These are phyloP conservation scores for Botrytis fragariae DNA, from an alignment of 2,329 filamentous ascomycete species.

Conservation along the genomic window DNA sequence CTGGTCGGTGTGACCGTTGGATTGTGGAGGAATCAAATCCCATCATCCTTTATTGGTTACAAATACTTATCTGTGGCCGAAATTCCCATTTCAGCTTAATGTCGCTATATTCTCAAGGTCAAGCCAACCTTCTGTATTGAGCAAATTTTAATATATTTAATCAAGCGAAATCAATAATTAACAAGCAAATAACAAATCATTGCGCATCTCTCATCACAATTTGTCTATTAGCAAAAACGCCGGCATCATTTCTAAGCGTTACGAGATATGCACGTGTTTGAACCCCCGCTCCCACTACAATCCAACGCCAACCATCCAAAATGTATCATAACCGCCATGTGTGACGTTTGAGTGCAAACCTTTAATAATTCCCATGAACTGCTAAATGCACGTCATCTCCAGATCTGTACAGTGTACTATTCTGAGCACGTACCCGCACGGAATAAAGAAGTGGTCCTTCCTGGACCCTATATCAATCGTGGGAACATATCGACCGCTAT, in stretches of 20 bases:
- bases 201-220: background rate
- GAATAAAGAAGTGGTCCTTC: conserved; percentile 1
- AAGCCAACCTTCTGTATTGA: conserved; percentile 1
- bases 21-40: background rate
- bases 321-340: conserved; percentile 7
- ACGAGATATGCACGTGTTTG: conserved; percentile 11
- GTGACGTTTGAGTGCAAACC: background rate
- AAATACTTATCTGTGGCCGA: background rate
- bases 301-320: background rate
- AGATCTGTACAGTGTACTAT: conserved; percentile 4
- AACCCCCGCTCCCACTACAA: background rate
- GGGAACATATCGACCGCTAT: conserved; percentile 1
- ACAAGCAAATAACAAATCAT: background rate
- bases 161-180: background rate
- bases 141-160: background rate
- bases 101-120: background rate
- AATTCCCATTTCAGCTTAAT: background rate
- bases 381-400: conserved; percentile 8
- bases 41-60: background rate
- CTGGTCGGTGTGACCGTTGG: conserved; percentile 7
- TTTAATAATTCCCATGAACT: background rate
- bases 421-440: conserved; percentile 14
- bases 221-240: background rate
- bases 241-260: background rate
- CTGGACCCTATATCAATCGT: background rate